Percentiles rank a stretch among this genome's conserved stretches.
Conservation (phyloP, 2,329 filamentous ascomycete species). For the Colletotrichum paranaense region DNA sequence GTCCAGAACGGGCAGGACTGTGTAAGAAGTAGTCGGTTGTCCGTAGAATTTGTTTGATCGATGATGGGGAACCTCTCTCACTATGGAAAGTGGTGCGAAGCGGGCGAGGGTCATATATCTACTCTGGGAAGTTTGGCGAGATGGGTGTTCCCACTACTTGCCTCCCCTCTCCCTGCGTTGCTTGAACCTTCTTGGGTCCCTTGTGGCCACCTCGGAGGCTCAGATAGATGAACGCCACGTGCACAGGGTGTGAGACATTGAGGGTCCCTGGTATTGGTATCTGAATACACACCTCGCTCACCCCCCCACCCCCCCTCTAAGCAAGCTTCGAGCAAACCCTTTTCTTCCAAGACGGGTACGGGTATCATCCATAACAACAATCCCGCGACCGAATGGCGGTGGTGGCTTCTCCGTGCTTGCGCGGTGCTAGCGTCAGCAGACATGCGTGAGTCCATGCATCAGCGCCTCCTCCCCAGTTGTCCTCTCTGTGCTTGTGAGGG, state of each 20-base stretch:
- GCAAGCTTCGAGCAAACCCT: background rate
- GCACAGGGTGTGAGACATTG: conserved; percentile 12
- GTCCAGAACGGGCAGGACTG: conserved; percentile 1
- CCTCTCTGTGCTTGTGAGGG: too few species aligned
- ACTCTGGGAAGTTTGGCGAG: background rate
- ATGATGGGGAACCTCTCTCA: background rate
- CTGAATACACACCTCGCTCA: background rate
- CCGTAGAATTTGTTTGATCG: background rate
- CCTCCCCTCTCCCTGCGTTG: conserved; percentile 4
- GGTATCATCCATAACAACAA: background rate
- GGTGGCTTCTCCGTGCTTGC: conserved; percentile 23
- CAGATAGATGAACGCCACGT: conserved; percentile 31
- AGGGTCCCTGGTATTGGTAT: background rate
- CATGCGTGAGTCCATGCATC: background rate
- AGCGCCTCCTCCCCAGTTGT: background rate
- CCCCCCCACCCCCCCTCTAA: background rate
- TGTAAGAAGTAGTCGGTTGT: conserved; percentile 3
- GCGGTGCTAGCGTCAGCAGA: conserved; percentile 24
- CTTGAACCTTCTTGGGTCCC: conserved; percentile 11
- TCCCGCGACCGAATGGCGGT: background rate
- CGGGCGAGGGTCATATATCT: conserved; percentile 24
- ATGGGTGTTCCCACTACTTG: conserved; percentile 4
- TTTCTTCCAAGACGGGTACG: background rate
- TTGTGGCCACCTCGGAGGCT: conserved; percentile 11
- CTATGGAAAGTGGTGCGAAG: conserved; percentile 11